These are phyloP conservation scores for Omphalotus guepiniiformis DNA, from an alignment of 768 basidiomycete genomes.

Conservation along the genomic window DNA sequence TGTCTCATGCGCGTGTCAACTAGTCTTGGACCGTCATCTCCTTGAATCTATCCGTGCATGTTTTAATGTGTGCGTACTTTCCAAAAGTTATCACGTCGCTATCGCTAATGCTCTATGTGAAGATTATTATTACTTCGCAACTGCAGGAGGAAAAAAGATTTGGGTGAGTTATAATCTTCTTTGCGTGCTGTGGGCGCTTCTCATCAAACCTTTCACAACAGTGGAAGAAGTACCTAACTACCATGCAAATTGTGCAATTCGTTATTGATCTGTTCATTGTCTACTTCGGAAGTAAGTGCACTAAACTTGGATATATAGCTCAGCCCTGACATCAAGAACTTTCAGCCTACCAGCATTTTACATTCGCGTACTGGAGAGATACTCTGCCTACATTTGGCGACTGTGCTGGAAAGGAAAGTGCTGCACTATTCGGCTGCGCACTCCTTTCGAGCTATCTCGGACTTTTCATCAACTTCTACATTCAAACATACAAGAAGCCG, in stretches of 20 bases:
- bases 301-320: no score
- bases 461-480: slow-evolving; percentile 95
- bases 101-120: slow-evolving; percentile 44
- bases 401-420: slow-evolving; percentile 85
- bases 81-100: slow-evolving; percentile 90
- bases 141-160: slow-evolving; percentile 93
- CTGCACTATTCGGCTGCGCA: slow-evolving; percentile 85
- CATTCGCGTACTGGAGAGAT: slow-evolving; percentile 53
- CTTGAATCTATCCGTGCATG: slow-evolving; percentile 49
- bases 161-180: slow-evolving; percentile 57
- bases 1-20: background rate
- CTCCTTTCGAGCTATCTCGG: slow-evolving; percentile 88
- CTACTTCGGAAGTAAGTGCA: slow-evolving; percentile 95
- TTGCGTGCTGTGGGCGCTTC: slow-evolving; percentile 8
- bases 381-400: slow-evolving; percentile 67
- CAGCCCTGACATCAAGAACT: slow-evolving; percentile 10
- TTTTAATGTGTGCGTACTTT: slow-evolving; percentile 92
- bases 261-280: slow-evolving; percentile 86
- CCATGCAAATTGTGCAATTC: slow-evolving; percentile 96
- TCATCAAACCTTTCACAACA: slow-evolving; percentile 29
- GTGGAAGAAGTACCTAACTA: slow-evolving; percentile 99
- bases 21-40: slow-evolving; percentile 12
- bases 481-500: slow-evolving; percentile 78
- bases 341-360: slow-evolving; percentile 79
- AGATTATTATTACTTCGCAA: slow-evolving; percentile 99